Evolutionary conservation across 176 grass and related monocot genomes (phyloP).

Genomic region (Avena sativa): DNA sequence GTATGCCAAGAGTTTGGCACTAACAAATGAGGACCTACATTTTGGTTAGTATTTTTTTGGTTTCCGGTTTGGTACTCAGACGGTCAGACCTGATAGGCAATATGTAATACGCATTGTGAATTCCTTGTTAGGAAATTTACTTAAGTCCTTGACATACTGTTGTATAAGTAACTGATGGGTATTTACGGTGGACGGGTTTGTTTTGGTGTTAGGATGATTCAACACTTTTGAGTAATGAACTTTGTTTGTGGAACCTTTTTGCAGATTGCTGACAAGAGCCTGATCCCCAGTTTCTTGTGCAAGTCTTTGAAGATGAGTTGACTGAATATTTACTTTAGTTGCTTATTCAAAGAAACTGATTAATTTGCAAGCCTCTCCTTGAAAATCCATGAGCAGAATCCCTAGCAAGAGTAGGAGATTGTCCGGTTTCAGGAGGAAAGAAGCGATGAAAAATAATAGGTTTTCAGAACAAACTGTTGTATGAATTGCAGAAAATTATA

Average conservation of each 20-base stretch:
- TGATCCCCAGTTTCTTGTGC: constrained; percentile 34
- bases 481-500: too few relatives aligned
- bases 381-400: constrained; percentile 47
- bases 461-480: too few relatives aligned
- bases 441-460: too few relatives aligned
- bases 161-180: neutral
- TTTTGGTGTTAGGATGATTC: neutral
- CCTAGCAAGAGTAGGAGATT: constrained; percentile 46
- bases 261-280: constrained; percentile 43
- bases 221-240: neutral
- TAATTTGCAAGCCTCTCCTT: constrained; percentile 27
- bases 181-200: neutral
- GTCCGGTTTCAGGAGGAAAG: constrained; percentile 3
- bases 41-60: too few relatives aligned
- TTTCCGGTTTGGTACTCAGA: too few relatives aligned
- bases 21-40: neutral
- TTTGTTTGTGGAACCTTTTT: constrained; percentile 33
- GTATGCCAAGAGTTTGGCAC: neutral
- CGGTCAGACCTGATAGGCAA: neutral
- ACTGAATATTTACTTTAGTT: neutral
- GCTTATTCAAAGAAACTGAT: constrained; percentile 16
- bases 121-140: neutral
- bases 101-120: neutral
- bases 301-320: constrained; percentile 5
- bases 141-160: neutral